A percentile compares a stretch with the other conserved stretches of the same genome.
phyloP scores from a whole-genome alignment of 768 basidiomycete genomes.

The Panaeolus papilionaceus region DNA sequence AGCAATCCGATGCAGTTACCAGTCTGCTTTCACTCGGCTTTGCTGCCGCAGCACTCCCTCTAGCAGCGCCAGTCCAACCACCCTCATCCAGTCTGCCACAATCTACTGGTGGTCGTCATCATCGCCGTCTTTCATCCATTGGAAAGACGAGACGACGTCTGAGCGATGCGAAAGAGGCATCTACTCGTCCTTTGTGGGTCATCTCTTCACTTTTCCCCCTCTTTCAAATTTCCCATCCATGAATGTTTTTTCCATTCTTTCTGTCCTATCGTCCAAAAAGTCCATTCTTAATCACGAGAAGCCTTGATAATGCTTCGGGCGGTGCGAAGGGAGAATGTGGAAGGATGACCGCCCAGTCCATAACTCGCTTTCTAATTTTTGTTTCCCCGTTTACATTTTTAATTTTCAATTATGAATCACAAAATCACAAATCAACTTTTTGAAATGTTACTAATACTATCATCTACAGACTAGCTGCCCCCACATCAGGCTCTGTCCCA shows the following conservation, averaged over 20 bases:
- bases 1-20: conserved; percentile 51
- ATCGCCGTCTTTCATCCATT: conserved; percentile 74
- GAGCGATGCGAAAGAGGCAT: conserved; percentile 83
- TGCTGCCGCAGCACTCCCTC: conserved; percentile 49
- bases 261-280: not conserved
- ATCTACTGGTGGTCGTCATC: conserved; percentile 46
- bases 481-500: conserved; percentile 25
- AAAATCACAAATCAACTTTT: not conserved
- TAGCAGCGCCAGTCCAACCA: conserved; percentile 14
- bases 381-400: not conserved
- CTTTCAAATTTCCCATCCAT: conserved; percentile 23
- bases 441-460: not conserved
- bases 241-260: conserved; percentile 18
- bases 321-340: not conserved
- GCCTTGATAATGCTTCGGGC: not conserved
- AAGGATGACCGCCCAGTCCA: not conserved
- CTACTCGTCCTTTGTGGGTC: conserved; percentile 75
- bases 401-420: conserved; percentile 4
- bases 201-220: conserved; percentile 19
- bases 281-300: not conserved
- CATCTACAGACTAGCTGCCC: conserved; percentile 37
- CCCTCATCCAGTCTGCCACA: conserved; percentile 26
- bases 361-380: conserved; percentile 18
- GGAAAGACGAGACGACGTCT: conserved; percentile 73
- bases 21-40: conserved; percentile 76